Evolutionary conservation across 2,329 filamentous ascomycete genomes (phyloP).

Genomic region (Fusarium acutatum): DNA sequence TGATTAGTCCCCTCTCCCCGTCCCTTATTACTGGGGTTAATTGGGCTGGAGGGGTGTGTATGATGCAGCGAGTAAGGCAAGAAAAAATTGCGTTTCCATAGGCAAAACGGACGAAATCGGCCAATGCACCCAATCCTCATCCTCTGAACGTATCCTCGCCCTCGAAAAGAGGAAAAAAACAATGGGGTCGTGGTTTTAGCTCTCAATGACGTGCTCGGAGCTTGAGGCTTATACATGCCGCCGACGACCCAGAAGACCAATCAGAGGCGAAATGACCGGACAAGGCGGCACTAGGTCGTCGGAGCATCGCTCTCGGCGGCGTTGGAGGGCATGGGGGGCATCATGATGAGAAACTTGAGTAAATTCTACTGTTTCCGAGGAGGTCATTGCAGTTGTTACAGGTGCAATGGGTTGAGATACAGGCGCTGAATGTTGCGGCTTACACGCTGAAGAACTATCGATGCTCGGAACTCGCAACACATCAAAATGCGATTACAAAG

Average conservation of each 20-base stretch:
- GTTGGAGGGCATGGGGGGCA: not conserved
- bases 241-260: conserved; percentile 40
- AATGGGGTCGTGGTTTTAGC: conserved; percentile 41
- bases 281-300: conserved; percentile 34
- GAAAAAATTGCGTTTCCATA: conserved; percentile 40
- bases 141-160: conserved; percentile 19
- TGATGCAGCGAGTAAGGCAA: conserved; percentile 3
- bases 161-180: conserved; percentile 35
- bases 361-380: conserved; percentile 4
- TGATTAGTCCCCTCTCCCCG: conserved; percentile 24
- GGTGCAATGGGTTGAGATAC: not conserved
- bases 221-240: conserved; percentile 44
- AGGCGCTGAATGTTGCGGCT: not conserved
- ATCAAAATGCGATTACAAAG: not conserved
- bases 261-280: conserved; percentile 21
- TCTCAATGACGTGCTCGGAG: conserved; percentile 48
- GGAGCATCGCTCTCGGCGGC: conserved; percentile 42
- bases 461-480: not conserved
- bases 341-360: conserved; percentile 20
- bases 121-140: conserved; percentile 22
- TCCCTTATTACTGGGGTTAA: conserved; percentile 28
- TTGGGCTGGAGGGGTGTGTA: conserved; percentile 23
- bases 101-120: conserved; percentile 36
- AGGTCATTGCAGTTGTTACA: not conserved
- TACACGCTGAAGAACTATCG: not conserved